Base-by-base conservation (phyloP, 1,284 basidiomycete species). In the Pseudozyma flocculosa region DNA sequence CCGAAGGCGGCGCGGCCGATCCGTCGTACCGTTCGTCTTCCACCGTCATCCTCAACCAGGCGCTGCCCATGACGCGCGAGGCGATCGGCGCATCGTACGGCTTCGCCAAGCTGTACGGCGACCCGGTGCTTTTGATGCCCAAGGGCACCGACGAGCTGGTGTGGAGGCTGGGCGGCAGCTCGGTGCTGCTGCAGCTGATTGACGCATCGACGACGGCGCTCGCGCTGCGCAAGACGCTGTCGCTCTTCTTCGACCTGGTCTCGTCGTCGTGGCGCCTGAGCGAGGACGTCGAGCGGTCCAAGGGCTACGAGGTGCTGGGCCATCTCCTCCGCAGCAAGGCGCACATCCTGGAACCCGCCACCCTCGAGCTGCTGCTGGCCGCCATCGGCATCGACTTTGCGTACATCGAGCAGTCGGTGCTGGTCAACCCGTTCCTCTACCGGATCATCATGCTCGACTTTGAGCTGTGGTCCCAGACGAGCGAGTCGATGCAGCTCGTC, bases 401-500 rank as follows among this genome's bases (percentile, higher is more conserved):
- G 0, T 88, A 87, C 0, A 26, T n/a, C n/a, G 50, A 52, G 9
- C 43, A n/a, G 3, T 50, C 92, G 1, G 42, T 53, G 15, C 83
- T 96, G 24, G 84, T 86, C 45, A 95, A 95, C 66, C 82, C 86
- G 2, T 82, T 88, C 1, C 90, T 90, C 2, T 95, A 94, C 73
- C 84, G 85, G 41, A 84, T 87, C 1, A 83, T 96, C 40, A 88
- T 90, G 0, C 84, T 96, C 2, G 90, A 95, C 72, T 90, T 95
- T 66, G 87, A 91, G 54, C 84, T 96, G 7, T 97, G 93, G 93
- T 84, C 89, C 0, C 83, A 80, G 23, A 86, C 89, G 0, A 80
- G 82, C 1, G 71, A 80, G 4, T 86, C 87, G 37, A 86, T 96
- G 23, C 88, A 91, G 71, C 82, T 81, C 3, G 83, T 86, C 17